phyloP scores from a whole-genome alignment of 2,329 filamentous ascomycete genomes.

The Graphiopsis chlorocephala region DNA sequence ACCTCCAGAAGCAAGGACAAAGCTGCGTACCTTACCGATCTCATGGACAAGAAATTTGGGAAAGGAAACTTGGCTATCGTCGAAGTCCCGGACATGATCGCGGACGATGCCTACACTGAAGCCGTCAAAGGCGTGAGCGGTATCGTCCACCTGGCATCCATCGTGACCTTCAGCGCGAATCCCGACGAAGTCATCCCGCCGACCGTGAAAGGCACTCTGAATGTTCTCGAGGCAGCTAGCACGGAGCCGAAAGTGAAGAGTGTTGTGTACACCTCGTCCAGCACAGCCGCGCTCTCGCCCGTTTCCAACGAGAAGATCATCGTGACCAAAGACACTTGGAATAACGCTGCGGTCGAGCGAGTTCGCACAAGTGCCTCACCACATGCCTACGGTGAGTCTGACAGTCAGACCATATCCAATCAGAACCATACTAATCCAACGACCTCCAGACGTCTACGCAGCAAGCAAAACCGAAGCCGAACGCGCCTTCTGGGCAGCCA shows the following conservation, averaged over 20 bases:
- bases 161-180: slow-evolving; percentile 39
- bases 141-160: slow-evolving; percentile 47
- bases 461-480: slow-evolving; percentile 50
- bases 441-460: slow-evolving; percentile 37
- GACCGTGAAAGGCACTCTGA: slow-evolving; percentile 31
- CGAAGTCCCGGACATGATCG: slow-evolving; percentile 24
- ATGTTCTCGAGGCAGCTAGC: slow-evolving; percentile 41
- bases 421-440: not conserved
- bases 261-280: slow-evolving; percentile 45
- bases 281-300: slow-evolving; percentile 37
- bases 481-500: slow-evolving; percentile 47
- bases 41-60: slow-evolving; percentile 27
- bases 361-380: not conserved
- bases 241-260: slow-evolving; percentile 42
- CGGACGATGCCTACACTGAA: slow-evolving; percentile 23
- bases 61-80: slow-evolving; percentile 38
- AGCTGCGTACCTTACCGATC: slow-evolving; percentile 22
- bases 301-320: slow-evolving; percentile 35
- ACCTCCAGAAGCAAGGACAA: slow-evolving; percentile 24
- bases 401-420: not conserved
- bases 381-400: not conserved
- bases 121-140: slow-evolving; percentile 36
- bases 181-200: slow-evolving; percentile 45
- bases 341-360: slow-evolving; percentile 30
- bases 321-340: slow-evolving; percentile 31